Evolutionary conservation across 1,284 basidiomycete species (phyloP).

Genomic region (Ganoderma leucocontextum): DNA sequence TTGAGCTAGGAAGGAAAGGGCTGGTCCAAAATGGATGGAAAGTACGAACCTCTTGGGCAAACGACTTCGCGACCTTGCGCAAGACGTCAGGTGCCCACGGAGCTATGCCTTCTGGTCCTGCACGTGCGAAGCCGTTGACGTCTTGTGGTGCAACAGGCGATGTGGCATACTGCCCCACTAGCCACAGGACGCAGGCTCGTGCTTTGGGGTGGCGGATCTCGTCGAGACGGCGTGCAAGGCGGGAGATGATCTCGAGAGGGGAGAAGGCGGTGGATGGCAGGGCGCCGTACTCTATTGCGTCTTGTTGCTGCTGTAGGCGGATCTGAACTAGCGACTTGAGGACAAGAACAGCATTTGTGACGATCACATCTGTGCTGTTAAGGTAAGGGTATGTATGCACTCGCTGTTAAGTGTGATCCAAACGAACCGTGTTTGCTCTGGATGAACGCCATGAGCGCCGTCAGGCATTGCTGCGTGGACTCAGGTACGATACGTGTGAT

Average conservation of each 20-base stretch:
- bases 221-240: constrained; percentile 78
- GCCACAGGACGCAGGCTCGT: constrained; percentile 87
- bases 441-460: constrained; percentile 81
- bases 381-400: constrained; percentile 4
- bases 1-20: not conserved
- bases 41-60: constrained; percentile 68
- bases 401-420: not conserved
- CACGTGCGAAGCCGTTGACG: constrained; percentile 26
- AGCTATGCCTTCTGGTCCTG: constrained; percentile 55
- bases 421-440: constrained; percentile 74
- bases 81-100: constrained; percentile 89
- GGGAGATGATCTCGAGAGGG: constrained; percentile 74
- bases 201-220: constrained; percentile 83
- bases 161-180: constrained; percentile 85
- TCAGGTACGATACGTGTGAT: constrained; percentile 76
- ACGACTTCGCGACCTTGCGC: constrained; percentile 77
- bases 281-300: constrained; percentile 27
- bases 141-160: constrained; percentile 40
- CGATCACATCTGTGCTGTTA: constrained; percentile 64
- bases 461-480: constrained; percentile 74
- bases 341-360: constrained; percentile 83
- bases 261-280: constrained; percentile 48
- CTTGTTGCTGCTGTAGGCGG: constrained; percentile 54
- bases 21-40: not conserved
- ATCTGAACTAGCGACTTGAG: constrained; percentile 84